A percentile compares a stretch with the other conserved stretches of the same genome.
phyloP scores from a whole-genome alignment of 805 yeast species.

The Jamesozyma lodderae region DNA sequence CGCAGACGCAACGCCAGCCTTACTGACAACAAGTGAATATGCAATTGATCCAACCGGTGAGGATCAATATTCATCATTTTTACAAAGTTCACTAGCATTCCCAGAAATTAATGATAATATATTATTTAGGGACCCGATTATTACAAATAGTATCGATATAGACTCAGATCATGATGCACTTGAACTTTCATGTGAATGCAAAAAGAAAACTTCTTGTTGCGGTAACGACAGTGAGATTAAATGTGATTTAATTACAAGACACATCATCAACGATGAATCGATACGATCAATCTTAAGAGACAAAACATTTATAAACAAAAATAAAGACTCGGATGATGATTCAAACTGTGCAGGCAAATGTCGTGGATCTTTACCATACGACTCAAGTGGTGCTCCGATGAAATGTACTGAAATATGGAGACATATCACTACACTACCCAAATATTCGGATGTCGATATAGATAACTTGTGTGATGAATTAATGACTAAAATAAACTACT shows the following conservation, averaged over 20 bases:
- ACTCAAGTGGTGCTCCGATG: not conserved
- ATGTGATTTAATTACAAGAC: constrained; percentile 10
- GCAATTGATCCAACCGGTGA: not conserved
- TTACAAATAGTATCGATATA: not conserved
- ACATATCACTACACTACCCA: constrained; percentile 35
- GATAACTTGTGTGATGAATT: constrained; percentile 82
- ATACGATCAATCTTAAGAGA: constrained; percentile 4
- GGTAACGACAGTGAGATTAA: constrained; percentile 4
- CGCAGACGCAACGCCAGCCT: too few species aligned
- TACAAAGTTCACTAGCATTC: constrained; percentile 2
- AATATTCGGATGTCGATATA: constrained; percentile 78
- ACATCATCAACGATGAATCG: constrained; percentile 7
- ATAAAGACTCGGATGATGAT: not conserved
- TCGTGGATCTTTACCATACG: not conserved
- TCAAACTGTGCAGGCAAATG: not conserved
- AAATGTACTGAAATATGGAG: constrained; percentile 5
- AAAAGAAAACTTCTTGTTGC: not conserved
- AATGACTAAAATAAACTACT: constrained; percentile 80
- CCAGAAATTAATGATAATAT: constrained; percentile 5
- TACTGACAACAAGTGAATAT: too few species aligned
- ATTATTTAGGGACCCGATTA: not conserved
- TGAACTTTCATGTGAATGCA: not conserved
- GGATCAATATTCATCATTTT: not conserved
- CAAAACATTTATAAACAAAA: constrained; percentile 1
- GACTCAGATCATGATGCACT: not conserved